These are phyloP conservation scores for Primulina huaijiensis DNA, from an alignment of 257 asterid species.

Conservation along the genomic window DNA sequence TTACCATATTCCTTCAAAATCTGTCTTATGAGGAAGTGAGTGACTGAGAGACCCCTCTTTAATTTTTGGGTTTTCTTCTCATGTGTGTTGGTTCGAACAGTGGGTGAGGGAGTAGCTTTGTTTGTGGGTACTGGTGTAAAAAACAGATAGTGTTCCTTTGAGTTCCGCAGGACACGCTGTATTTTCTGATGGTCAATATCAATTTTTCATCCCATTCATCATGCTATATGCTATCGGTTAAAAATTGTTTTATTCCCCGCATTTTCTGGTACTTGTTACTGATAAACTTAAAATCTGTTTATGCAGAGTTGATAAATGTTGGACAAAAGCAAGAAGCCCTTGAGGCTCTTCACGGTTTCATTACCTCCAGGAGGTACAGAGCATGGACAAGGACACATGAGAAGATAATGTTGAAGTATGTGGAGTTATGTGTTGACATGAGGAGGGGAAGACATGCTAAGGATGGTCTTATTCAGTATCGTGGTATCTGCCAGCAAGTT, in stretches of 20 bases:
- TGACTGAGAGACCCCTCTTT: not conserved
- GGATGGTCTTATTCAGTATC: constrained; percentile 93
- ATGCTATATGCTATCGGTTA: no score
- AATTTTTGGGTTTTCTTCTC: not conserved
- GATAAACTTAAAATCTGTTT: not conserved
- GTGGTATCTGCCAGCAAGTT: constrained; percentile 92
- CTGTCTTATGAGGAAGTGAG: not conserved
- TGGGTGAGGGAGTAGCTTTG: not conserved
- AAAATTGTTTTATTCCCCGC: not conserved
- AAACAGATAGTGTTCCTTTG: not conserved
- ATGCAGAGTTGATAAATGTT: constrained; percentile 86
- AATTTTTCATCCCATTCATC: not conserved
- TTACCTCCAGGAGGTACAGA: constrained; percentile 82
- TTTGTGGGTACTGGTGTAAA: not conserved
- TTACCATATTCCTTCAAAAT: not conserved
- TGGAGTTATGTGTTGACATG: constrained; percentile 94
- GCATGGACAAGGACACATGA: constrained; percentile 95
- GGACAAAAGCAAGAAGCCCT: constrained; percentile 94
- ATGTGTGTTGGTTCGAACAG: not conserved
- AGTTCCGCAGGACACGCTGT: not conserved
- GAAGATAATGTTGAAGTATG: constrained; percentile 82
- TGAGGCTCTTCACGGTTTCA: constrained; percentile 78
- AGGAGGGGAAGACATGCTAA: constrained; percentile 94
- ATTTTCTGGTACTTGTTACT: not conserved
- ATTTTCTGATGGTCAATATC: not conserved